phyloP scores from a whole-genome alignment of 768 basidiomycete genomes.

The Phlebiopsis flavidoalba region DNA sequence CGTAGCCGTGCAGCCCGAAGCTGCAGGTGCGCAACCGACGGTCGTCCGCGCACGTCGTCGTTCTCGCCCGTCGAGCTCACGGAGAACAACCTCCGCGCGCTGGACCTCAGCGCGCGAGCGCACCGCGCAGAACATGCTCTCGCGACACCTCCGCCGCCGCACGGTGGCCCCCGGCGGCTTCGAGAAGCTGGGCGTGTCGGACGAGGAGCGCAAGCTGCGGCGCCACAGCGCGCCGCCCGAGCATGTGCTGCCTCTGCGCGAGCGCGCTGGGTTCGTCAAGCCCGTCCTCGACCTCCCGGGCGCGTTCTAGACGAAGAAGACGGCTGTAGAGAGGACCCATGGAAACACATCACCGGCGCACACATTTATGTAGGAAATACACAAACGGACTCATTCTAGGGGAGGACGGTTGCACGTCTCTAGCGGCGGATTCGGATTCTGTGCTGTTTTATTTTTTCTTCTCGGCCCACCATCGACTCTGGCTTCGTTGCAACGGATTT shows the following conservation, averaged over 20 bases:
- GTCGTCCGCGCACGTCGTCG: slow-evolving; percentile 40
- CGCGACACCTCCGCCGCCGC: slow-evolving; percentile 53
- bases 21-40: slow-evolving; percentile 44
- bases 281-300: slow-evolving; percentile 54
- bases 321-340: background rate
- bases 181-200: slow-evolving; percentile 16
- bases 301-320: slow-evolving; percentile 40
- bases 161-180: slow-evolving; percentile 26
- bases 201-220: slow-evolving; percentile 28
- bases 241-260: slow-evolving; percentile 39
- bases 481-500: slow-evolving; percentile 3
- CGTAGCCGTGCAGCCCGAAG: slow-evolving; percentile 35
- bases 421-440: slow-evolving; percentile 1
- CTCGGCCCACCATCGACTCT: background rate
- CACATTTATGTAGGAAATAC: background rate
- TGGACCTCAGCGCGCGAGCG: slow-evolving; percentile 49
- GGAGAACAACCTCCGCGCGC: slow-evolving; percentile 44
- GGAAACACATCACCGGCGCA: background rate
- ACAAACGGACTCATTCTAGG: background rate
- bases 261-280: slow-evolving; percentile 53
- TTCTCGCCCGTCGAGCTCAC: slow-evolving; percentile 43
- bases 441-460: background rate
- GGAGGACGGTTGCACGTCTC: background rate
- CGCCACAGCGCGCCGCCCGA: slow-evolving; percentile 65
- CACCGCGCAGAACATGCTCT: slow-evolving; percentile 61